Percentiles rank a stretch among this genome's conserved stretches.
phyloP scores from a whole-genome alignment of 2,329 filamentous ascomycete species.

The Chrysoporthe deuterocubensis region DNA sequence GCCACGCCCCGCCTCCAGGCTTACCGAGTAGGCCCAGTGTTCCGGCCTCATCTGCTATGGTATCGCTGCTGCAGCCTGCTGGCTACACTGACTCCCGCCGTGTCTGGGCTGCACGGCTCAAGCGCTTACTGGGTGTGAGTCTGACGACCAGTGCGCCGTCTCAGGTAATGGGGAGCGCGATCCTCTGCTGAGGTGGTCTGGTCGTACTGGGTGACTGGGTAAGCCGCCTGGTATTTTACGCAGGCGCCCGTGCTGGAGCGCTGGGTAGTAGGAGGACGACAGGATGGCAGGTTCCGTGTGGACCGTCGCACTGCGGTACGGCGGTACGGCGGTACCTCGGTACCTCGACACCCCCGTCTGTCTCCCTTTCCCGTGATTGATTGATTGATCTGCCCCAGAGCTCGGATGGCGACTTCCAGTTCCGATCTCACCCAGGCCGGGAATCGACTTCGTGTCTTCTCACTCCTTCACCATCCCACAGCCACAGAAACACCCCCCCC shows the following conservation, averaged over 20 bases:
- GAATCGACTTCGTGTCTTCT: neutral
- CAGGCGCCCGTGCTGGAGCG: too few species aligned
- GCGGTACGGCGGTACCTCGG: conserved; percentile 1
- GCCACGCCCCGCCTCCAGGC: neutral
- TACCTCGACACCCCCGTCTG: neutral
- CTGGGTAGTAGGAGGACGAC: too few species aligned
- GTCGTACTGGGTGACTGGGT: neutral
- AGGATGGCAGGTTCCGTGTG: neutral
- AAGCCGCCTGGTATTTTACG: neutral
- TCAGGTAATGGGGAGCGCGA: neutral
- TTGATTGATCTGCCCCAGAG: conserved; percentile 6
- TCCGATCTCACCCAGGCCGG: conserved; percentile 14
- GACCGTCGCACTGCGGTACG: neutral
- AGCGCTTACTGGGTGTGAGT: neutral
- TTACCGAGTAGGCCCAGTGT: neutral
- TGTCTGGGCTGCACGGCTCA: neutral
- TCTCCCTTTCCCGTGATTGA: neutral
- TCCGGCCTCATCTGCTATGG: neutral
- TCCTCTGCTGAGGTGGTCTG: neutral
- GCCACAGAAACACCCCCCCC: neutral
- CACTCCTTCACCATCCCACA: neutral
- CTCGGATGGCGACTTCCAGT: conserved; percentile 24
- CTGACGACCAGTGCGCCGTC: conserved; percentile 3
- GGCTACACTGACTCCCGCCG: neutral
- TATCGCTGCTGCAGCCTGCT: neutral